A percentile compares a stretch with the other conserved stretches of the same genome.
These are phyloP conservation scores for Jatropha multifida DNA, from an alignment of 441 rosid species.

Conservation along the genomic window DNA sequence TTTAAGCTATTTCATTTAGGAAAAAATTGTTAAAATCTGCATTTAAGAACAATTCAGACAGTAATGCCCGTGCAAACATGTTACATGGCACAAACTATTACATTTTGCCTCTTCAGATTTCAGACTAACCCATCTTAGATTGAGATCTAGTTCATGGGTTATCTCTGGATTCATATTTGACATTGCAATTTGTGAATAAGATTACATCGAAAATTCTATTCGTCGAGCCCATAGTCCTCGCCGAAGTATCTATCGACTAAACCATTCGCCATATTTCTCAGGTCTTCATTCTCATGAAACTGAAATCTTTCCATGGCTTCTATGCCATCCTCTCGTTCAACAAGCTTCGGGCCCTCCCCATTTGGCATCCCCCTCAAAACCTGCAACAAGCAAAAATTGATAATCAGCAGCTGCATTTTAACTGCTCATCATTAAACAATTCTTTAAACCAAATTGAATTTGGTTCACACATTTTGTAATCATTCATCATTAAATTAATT, in stretches of 20 bases:
- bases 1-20: background rate
- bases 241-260: conserved; percentile 87
- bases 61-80: background rate
- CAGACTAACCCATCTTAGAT: background rate
- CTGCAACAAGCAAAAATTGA: conserved; percentile 36
- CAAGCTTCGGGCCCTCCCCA: conserved; percentile 78
- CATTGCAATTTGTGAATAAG: background rate
- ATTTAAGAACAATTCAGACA: background rate
- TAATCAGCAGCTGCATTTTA: background rate
- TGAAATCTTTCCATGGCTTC: conserved; percentile 95
- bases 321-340: conserved; percentile 91
- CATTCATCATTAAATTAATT: too few species aligned
- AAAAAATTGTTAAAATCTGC: background rate
- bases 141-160: background rate
- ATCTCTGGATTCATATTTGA: background rate
- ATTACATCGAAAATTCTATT: conserved; percentile 22
- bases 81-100: background rate
- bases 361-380: conserved; percentile 94
- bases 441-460: too few species aligned
- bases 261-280: conserved; percentile 92
- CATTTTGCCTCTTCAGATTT: background rate
- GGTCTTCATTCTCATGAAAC: conserved; percentile 91
- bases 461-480: too few species aligned
- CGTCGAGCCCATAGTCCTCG: conserved; percentile 79
- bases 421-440: background rate